Evolutionary conservation across 2,329 filamentous ascomycete species (phyloP).

Genomic region (Ophiosphaerella herpotricha): DNA sequence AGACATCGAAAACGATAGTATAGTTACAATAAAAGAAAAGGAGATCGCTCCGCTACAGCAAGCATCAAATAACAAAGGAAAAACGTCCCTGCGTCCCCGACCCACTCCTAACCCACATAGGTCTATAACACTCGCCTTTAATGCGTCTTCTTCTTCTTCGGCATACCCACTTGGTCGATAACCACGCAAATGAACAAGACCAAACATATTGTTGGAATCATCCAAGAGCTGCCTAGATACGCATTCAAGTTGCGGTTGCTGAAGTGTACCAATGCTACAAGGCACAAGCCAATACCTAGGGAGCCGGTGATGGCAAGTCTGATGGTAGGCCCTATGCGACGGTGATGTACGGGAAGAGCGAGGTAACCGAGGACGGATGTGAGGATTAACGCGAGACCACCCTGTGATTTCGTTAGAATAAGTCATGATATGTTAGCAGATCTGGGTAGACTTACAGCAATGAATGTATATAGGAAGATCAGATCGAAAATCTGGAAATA

Average conservation of each 20-base stretch:
- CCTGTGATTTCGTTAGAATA: slow-evolving; percentile 13
- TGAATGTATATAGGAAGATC: slow-evolving; percentile 20
- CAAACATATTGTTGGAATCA: slow-evolving; percentile 37
- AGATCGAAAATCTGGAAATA: slow-evolving; percentile 33
- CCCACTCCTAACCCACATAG: not conserved
- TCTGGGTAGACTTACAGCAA: slow-evolving; percentile 15
- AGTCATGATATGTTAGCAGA: slow-evolving; percentile 34
- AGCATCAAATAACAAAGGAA: not conserved
- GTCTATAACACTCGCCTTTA: not conserved
- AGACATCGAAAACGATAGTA: not conserved
- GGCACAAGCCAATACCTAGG: slow-evolving; percentile 27
- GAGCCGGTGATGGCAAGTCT: slow-evolving; percentile 25
- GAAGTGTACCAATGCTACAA: slow-evolving; percentile 28
- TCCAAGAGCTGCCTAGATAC: slow-evolving; percentile 32
- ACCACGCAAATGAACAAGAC: slow-evolving; percentile 32
- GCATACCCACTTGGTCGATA: slow-evolving; percentile 17
- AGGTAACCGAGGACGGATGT: slow-evolving; percentile 33
- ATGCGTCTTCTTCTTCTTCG: slow-evolving; percentile 16
- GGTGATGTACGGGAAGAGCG: slow-evolving; percentile 26
- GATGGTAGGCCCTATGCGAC: slow-evolving; percentile 24
- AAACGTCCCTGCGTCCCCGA: not conserved
- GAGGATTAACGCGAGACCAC: slow-evolving; percentile 30
- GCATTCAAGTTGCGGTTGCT: slow-evolving; percentile 12
- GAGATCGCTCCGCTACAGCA: too few relatives aligned
- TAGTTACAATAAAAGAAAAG: too few relatives aligned